Conservation (phyloP, 768 basidiomycete species). For the Boletellus sp. region DNA sequence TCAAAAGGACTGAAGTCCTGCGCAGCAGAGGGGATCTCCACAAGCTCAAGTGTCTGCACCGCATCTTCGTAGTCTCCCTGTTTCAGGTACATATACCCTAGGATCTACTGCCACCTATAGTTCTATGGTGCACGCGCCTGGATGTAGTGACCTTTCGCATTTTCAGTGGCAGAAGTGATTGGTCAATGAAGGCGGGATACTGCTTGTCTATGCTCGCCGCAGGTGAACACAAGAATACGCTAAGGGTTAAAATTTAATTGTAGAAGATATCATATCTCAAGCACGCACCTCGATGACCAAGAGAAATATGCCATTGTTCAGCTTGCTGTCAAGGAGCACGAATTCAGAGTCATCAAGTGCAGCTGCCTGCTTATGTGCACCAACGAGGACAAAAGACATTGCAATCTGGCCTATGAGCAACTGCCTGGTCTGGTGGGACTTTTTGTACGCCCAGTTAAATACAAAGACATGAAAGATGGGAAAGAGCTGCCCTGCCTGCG, state of each 20-base stretch:
- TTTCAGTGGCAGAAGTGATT: background rate
- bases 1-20: background rate
- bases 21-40: constrained; percentile 24
- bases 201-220: background rate
- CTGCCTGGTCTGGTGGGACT: background rate
- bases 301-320: background rate
- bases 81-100: constrained; percentile 1
- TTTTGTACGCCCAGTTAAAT: background rate
- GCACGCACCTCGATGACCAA: background rate
- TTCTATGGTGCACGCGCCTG: background rate
- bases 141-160: background rate
- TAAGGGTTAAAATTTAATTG: background rate
- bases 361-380: background rate
- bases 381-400: background rate
- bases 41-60: background rate
- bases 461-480: no score
- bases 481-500: background rate
- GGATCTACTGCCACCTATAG: background rate
- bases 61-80: background rate
- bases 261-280: background rate
- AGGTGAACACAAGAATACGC: background rate
- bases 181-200: background rate
- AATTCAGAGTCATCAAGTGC: constrained; percentile 2
- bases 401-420: constrained; percentile 1
- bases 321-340: background rate